Evolutionary conservation across 305 asterid species (phyloP), one percentile per base, ranked within the genome.

Genomic region (Fraxinus albicans): DNA sequence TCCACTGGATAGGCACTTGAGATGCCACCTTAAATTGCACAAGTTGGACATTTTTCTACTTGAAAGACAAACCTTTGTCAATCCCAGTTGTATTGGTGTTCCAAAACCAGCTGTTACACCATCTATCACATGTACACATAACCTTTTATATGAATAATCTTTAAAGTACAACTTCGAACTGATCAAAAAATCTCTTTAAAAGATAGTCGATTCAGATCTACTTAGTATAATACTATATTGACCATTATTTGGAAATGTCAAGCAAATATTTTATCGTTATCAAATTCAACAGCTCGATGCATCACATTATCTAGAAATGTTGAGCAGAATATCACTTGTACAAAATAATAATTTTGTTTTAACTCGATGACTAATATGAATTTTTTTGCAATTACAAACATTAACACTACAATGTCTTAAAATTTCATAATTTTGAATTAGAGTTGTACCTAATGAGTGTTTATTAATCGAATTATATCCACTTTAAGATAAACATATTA

Each of bases 11-110:
- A 17, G n/a, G 77, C 44, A 82, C 72, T 42, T 65, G 8, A 33
- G 21, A 40, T 47, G n/a, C 27, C 42, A 65, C 33, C 34, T 5
- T 73, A 35, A 84, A 80, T 53, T 80, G 87, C 87, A 84, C 87
- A 84, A 72, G 82, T 60, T 80, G 50, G 31, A 47, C 19, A 63
- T 75, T 19, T 31, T 31, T 78, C 6, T 17, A 1, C 12, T 3
- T 15, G 12, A 44, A 36, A 27, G 42, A 65, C 17, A 38, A 42
- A 80, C 77, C 78, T 35, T 34, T 80, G 42, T 25, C 13, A 35
- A 76, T 55, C 67, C 60, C 73, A 60, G 73, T 79, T 55, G 33
- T 23, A 67, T 29, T 77, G 29, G 15, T 44, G 53, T 31, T 38
- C 77, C 47, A 27, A 36, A 23, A 4, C 63, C 53, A 33, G 34